phyloP scores from a whole-genome alignment of 2,329 filamentous ascomycete genomes.

The Penicillium crustosum region DNA sequence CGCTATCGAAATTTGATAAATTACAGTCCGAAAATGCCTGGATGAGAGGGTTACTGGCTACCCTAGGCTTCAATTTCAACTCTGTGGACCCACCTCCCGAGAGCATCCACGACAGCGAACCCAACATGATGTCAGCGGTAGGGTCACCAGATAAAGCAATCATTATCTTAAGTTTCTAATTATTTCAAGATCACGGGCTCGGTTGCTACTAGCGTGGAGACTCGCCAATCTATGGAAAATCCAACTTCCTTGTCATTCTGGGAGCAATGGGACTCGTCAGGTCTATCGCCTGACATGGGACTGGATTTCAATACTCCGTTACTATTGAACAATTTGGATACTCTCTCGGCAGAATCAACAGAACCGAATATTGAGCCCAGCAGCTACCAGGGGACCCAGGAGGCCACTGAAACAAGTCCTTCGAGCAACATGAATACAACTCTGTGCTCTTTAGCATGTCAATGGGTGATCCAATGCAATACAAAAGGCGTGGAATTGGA shows the following conservation, averaged over 20 bases:
- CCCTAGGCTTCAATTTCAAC: no score
- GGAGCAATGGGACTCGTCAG: background rate
- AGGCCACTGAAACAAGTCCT: background rate
- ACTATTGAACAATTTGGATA: background rate
- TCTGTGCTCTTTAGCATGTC: constrained; percentile 9
- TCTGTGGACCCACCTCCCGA: no score
- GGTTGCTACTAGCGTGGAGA: no score
- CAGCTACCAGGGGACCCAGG: background rate
- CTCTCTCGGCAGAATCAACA: background rate
- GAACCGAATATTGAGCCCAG: background rate
- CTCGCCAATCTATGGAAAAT: background rate
- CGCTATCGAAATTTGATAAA: constrained; percentile 2
- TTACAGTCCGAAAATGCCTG: background rate
- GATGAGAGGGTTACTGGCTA: no score
- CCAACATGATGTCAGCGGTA: no score
- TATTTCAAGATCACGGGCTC: no score
- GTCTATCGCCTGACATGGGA: background rate
- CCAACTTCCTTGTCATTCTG: background rate
- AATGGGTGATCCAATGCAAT: constrained; percentile 9
- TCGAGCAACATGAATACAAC: constrained; percentile 2
- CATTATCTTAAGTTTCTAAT: no score
- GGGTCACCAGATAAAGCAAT: no score
- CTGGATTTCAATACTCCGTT: background rate
- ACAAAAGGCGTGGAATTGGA: constrained; percentile 7
- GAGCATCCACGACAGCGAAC: no score